Conservation (phyloP, 75 land plant genomes). For the Picea glauca region DNA sequence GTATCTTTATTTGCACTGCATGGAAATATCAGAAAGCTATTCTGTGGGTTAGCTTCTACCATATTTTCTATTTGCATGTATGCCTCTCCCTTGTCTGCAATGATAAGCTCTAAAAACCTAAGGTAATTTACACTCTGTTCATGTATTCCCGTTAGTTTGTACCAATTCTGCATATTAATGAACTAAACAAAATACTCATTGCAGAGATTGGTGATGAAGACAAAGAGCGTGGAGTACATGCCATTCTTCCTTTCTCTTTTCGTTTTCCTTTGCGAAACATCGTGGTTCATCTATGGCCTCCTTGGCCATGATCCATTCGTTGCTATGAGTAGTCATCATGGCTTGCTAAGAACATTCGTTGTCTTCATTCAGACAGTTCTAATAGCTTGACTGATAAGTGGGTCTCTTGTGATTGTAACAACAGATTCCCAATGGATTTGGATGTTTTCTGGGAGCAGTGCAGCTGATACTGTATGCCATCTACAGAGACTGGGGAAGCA, state of each 20-base stretch:
- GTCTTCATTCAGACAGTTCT: no score
- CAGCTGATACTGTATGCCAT: conserved; percentile 52
- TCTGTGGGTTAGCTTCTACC: conserved; percentile 9
- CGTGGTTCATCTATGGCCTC: conserved; percentile 67
- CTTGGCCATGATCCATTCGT: conserved; percentile 60
- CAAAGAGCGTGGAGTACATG: conserved; percentile 84
- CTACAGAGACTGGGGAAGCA: conserved; percentile 28
- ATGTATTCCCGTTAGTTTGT: not conserved
- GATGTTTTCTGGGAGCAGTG: conserved; percentile 33
- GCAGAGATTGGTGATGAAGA: conserved; percentile 63
- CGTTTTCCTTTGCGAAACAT: conserved; percentile 60
- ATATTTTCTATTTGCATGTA: conserved; percentile 32
- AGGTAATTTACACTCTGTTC: not conserved
- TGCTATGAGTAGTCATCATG: conserved; percentile 30
- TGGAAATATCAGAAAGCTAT: not conserved
- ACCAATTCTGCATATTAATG: not conserved
- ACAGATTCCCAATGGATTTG: conserved; percentile 59
- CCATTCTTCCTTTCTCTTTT: conserved; percentile 72
- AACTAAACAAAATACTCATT: not conserved
- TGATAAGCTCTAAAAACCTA: conserved; percentile 11
- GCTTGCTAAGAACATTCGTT: no score
- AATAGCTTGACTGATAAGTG: no score
- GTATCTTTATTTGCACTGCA: conserved; percentile 4
- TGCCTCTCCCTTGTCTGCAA: conserved; percentile 34
- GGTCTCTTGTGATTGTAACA: not conserved